Evolutionary conservation across 192 early-diverging fungal species (phyloP), one percentile per base, ranked within the genome.

Genomic region (Umbelopsis ramanniana): DNA sequence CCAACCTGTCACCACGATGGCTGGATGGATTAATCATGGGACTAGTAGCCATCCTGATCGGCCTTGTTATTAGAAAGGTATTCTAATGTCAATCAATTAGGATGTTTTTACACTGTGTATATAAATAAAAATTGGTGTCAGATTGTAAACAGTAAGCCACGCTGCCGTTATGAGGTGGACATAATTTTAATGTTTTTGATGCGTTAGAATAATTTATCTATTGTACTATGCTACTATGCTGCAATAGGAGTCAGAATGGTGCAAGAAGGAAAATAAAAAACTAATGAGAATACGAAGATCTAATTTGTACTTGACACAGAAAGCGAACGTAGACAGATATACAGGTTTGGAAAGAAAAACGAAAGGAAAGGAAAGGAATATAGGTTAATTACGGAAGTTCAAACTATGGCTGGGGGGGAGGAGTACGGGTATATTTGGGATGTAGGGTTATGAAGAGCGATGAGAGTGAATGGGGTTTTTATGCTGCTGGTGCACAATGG

Each of bases 401-500:
- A 54, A 26, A 26, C 29, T 12, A 12, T 22, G 22, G 53, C 4
- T 26, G 22, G 29, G 48, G 15, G n/a, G 15, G 8, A n/a, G n/a
- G n/a, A n/a, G n/a, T n/a, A n/a, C n/a, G 57, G 57, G 57, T 63
- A 63, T 63, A 63, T 63, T 63, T 37, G n/a, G 14, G 17, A 29
- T n/a, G 12, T 8, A 53, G 24, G 22, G 52, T 17, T 60, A 63
- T 50, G 9, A 15, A 50, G 15, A 1, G 19, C 9, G 48, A n/a
- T 12, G 55, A 35, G n/a, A 29, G 3, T 33, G 33, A 14, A 14
- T 63, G 8, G 57, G 3, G 0, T 17, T 35, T 54, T 57, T 74
- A 78, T 52, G 77, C 77, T 67, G 77, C 77, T 66, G 77, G 77
- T 53, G 77, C 76, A 66, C 76, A 67, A 47, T 77, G 68, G n/a